Evolutionary conservation across 1,284 basidiomycete species (phyloP).

Genomic region (Microbotryum saponariae): DNA sequence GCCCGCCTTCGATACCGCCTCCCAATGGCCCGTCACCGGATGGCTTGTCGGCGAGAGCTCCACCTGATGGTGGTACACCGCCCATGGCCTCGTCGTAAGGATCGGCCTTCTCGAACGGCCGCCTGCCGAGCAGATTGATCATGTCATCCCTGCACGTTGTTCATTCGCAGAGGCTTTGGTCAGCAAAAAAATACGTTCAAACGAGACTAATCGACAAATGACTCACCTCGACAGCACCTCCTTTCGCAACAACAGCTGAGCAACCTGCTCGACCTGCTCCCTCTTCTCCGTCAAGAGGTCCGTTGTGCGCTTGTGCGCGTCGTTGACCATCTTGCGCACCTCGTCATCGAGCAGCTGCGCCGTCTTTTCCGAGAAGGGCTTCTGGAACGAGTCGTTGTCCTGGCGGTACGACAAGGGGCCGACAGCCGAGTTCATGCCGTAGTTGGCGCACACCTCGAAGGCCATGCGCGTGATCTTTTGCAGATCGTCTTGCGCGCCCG

Average conservation of each 20-base stretch:
- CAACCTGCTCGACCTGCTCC: conserved; percentile 89
- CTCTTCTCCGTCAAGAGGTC: conserved; percentile 73
- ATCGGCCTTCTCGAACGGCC: conserved; percentile 57
- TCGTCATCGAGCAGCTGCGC: conserved; percentile 81
- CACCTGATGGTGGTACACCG: not conserved
- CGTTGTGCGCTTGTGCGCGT: conserved; percentile 77
- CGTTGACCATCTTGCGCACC: conserved; percentile 90
- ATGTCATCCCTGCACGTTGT: conserved; percentile 62
- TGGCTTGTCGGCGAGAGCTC: too few species aligned
- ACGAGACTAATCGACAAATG: not conserved
- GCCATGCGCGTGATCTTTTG: conserved; percentile 98
- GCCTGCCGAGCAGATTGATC: conserved; percentile 72
- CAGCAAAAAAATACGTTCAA: not conserved
- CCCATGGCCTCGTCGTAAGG: conserved; percentile 16
- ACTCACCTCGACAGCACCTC: conserved; percentile 83
- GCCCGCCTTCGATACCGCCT: conserved; percentile 10
- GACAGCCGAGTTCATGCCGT: conserved; percentile 91
- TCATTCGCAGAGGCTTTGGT: conserved; percentile 17
- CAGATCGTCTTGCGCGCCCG: conserved; percentile 66
- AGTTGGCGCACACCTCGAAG: conserved; percentile 63
- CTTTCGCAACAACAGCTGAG: conserved; percentile 77
- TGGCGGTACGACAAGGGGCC: conserved; percentile 91
- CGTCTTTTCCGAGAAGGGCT: conserved; percentile 96
- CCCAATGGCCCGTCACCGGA: too few species aligned
- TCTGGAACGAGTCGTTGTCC: conserved; percentile 81